These are phyloP conservation scores for Tricholomella constricta DNA, from an alignment of 768 basidiomycete species.

Conservation along the genomic window DNA sequence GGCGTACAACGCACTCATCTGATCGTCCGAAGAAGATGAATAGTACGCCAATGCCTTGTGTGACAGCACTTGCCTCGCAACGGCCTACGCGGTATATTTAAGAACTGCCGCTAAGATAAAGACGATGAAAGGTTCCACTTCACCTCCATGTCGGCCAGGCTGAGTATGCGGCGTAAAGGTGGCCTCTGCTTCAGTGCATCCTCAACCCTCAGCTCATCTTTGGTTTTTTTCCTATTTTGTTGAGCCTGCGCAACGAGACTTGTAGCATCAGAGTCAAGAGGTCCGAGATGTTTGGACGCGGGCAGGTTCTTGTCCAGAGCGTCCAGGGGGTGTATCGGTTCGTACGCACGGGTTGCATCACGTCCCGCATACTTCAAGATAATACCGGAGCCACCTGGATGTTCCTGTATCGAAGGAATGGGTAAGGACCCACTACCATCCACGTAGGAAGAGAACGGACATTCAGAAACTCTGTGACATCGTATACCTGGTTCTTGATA, in stretches of 20 bases:
- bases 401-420: slow-evolving; percentile 50
- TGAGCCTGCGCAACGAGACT: slow-evolving; percentile 36
- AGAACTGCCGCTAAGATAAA: neutral
- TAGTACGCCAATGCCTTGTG: slow-evolving; percentile 84
- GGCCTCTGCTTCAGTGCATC: slow-evolving; percentile 62
- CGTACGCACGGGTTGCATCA: slow-evolving; percentile 78
- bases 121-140: slow-evolving; percentile 10
- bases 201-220: slow-evolving; percentile 71
- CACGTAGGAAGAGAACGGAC: slow-evolving; percentile 34
- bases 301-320: slow-evolving; percentile 74
- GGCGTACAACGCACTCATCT: slow-evolving; percentile 57
- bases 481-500: slow-evolving; percentile 79
- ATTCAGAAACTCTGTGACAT: slow-evolving; percentile 77
- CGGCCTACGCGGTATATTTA: slow-evolving; percentile 42
- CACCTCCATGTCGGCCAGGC: slow-evolving; percentile 83
- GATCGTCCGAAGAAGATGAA: slow-evolving; percentile 84
- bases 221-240: slow-evolving; percentile 52
- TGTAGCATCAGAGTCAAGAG: slow-evolving; percentile 51
- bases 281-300: slow-evolving; percentile 71
- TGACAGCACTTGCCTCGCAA: slow-evolving; percentile 72
- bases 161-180: slow-evolving; percentile 69
- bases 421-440: slow-evolving; percentile 1
- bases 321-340: slow-evolving; percentile 85
- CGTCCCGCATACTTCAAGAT: slow-evolving; percentile 84
- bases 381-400: slow-evolving; percentile 81